Base-by-base conservation (phyloP, 1,284 basidiomycete species). In the Boletus smithii region DNA sequence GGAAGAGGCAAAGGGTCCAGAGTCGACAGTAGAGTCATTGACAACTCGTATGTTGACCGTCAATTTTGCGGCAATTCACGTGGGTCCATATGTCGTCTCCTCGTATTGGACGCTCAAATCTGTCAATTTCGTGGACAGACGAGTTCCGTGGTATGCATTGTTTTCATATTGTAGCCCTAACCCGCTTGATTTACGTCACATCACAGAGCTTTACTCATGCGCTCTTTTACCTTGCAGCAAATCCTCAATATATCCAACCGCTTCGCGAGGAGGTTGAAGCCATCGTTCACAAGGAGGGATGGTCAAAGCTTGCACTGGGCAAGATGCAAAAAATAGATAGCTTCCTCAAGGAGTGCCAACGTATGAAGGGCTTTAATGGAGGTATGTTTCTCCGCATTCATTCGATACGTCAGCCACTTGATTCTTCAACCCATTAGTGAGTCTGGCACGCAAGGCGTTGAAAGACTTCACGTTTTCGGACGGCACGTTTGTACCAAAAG, bases 241-340 rank as follows among this genome's bases (percentile, higher is more conserved):
- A 70, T 23, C 73, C 71, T 0, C 63, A 71, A 37, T 71, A 67
- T 38, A 49, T 71, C 2, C 46, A 63, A 22, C 61, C 62, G 0
- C 59, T 79, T 20, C 71, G 74, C 3, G 67, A 73, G 26, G 77
- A 78, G 49, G 64, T 72, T 5, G 70, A 73, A 18, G 27, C 48
- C 0, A 53, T 72, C 5, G 45, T 74, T 8, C 51, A 48, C 1
- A 48, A 60, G 20, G 64, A 74, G 2, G 77, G 75, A 5, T 76
- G 75, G 73, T 65, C 72, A 0, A 75, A 72, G 48, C 53, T 41
- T 1, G 63, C 69, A 0, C 39, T 77, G 26, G 60, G 53, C 32
- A 69, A 67, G 43, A 71, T 77, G 72, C 54, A 55, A 26, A 73
- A 69, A 49, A 41, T 75, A 2, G 76, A 79, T 53, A 77, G 76